Conservation (phyloP, 2,329 filamentous ascomycete genomes). For the Aureobasidium sp. region DNA sequence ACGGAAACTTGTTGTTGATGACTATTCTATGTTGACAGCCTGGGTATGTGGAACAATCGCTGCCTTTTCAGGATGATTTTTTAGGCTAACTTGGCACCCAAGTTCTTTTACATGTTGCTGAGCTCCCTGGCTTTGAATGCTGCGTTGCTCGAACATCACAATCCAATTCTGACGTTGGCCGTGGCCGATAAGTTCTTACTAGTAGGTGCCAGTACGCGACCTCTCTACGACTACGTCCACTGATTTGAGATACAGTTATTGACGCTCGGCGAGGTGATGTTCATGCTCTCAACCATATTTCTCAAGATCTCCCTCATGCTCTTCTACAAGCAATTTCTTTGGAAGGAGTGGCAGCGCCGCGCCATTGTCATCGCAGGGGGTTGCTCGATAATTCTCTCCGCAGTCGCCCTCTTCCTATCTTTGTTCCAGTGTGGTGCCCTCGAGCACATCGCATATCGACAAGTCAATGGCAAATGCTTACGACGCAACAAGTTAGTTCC, state of each 20-base stretch:
- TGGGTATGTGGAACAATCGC: background rate
- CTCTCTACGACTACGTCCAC: background rate
- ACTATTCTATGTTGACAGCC: background rate
- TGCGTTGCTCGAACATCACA: background rate
- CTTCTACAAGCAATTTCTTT: conserved; percentile 36
- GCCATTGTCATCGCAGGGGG: conserved; percentile 20
- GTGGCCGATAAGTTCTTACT: background rate
- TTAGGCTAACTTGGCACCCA: background rate
- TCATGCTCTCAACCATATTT: conserved; percentile 31
- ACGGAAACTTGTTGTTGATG: background rate
- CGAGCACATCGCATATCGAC: conserved; percentile 15
- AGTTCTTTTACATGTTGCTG: conserved; percentile 5
- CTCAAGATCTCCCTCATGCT: conserved; percentile 37
- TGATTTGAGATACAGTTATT: background rate
- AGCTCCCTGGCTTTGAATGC: background rate
- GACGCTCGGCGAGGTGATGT: conserved; percentile 18
- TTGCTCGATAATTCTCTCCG: conserved; percentile 23
- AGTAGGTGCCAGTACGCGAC: background rate
- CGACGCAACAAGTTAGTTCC: conserved; percentile 16
- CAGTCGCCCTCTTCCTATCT: conserved; percentile 24
- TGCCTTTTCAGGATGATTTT: background rate
- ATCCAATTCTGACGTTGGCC: background rate
- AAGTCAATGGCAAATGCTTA: conserved; percentile 15
- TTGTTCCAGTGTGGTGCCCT: conserved; percentile 28
- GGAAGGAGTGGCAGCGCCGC: conserved; percentile 28